Conservation (phyloP, 768 basidiomycete species). For the Tricholoma sp. region DNA sequence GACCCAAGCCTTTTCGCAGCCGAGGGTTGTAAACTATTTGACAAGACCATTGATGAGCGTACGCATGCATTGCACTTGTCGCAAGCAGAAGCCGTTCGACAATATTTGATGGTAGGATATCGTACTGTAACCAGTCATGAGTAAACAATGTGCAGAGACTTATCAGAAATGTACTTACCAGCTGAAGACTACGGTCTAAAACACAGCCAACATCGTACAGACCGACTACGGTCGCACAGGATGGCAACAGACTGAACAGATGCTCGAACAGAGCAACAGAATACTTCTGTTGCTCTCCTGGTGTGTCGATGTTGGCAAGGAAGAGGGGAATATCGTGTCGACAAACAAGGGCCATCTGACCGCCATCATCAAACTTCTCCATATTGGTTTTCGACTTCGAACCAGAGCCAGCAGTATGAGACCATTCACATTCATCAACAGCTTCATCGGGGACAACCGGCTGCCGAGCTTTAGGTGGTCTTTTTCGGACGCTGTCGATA, state of each 20-base stretch:
- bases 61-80: slow-evolving; percentile 33
- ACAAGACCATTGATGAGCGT: slow-evolving; percentile 34
- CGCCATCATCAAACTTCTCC: slow-evolving; percentile 25
- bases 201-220: slow-evolving; percentile 33
- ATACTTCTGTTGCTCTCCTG: slow-evolving; percentile 35
- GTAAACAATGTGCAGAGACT: not conserved
- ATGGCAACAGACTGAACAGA: slow-evolving; percentile 23
- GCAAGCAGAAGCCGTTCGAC: slow-evolving; percentile 20
- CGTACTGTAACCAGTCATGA: slow-evolving; percentile 14
- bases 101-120: slow-evolving; percentile 18
- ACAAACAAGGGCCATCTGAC: slow-evolving; percentile 34
- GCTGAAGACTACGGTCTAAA: slow-evolving; percentile 21
- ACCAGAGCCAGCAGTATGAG: slow-evolving; percentile 24
- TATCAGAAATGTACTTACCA: slow-evolving; percentile 16
- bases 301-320: slow-evolving; percentile 33
- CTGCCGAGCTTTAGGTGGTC: not conserved
- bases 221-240: slow-evolving; percentile 17
- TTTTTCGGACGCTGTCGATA: slow-evolving; percentile 20
- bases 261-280: slow-evolving; percentile 27
- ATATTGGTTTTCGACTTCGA: slow-evolving; percentile 15
- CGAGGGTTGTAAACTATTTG: slow-evolving; percentile 28
- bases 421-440: slow-evolving; percentile 28
- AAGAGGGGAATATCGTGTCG: slow-evolving; percentile 31
- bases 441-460: slow-evolving; percentile 25
- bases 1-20: slow-evolving; percentile 19